Base-by-base conservation (phyloP, 2,329 filamentous ascomycete genomes). In the Chaetoscypha palmicola region DNA sequence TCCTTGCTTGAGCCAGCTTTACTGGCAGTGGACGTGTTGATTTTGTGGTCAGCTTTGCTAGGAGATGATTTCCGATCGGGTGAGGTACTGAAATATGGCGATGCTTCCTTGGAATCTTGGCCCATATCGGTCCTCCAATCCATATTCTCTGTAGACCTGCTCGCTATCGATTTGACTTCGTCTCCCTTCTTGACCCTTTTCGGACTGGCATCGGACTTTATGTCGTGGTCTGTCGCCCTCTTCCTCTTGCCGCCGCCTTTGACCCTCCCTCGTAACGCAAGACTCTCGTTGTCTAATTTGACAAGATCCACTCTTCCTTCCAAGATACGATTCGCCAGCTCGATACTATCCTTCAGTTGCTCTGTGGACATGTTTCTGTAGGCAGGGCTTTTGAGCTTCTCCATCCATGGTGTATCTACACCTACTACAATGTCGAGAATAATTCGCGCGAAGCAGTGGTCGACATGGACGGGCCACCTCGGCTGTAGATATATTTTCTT, bases 391-490 rank as follows among this genome's bases (percentile, higher is more conserved):
- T 64, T 63, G 24, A 71, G 35, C n/a, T 66, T 62, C 19, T 61
- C 49, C 22, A 57, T 67, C 69, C 68, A 71, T 4, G 66, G 68
- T 14, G 50, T 56, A 33, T 66, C 60, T 19, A 57, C 49, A 4
- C 67, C 60, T 4, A 70, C 51, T 1, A 58, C 59, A 43, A 64
- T 63, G 46, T 72, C 69, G 11, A 71, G 62, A 4, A 70, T 62
- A 31, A 70, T 68, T 8, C 67, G 64, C 3, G 64, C 67, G 49
- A 69, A 70, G 53, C 66, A 69, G 49, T 69, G 68, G 46, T 69
- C 66, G 7, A 65, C 51, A 28, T 60, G 51, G 3, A 71, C 64
- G 1, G 68, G 68, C 68, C 68, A 71, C 20, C 53, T 51, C 5
- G 54, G 28, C 52, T 71, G 64, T 22, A 9, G 17, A 26, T 12